Evolutionary conservation across 176 grass and related monocot species (phyloP), one percentile per base, ranked within the genome.

Genomic region (Cenchrus purpureus): DNA sequence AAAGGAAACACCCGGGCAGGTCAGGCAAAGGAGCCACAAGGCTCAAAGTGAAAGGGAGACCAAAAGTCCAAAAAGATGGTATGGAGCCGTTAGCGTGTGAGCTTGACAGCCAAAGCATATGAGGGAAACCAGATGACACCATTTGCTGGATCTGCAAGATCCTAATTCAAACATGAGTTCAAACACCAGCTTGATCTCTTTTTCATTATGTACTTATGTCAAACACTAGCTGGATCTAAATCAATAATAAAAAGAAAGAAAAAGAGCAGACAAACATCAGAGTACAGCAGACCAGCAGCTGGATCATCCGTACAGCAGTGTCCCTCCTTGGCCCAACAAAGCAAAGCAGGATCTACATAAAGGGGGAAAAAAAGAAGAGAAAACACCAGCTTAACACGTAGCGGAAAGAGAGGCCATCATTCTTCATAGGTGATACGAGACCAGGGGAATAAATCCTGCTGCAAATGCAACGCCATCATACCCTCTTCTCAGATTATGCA

Each of bases 271-370:
- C n/a, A 60, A 48, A 5, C 86, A 69, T 32, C 29, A 67, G 9
- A 16, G 45, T 32, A 69, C 57, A 57, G 34, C 25, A 25, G 25
- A 25, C 25, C 25, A 25, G 25, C 22, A 61, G 52, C 82, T 69
- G 87, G 75, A 74, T 68, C 62, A 17, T n/a, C 82, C 64, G 71
- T 71, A 86, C 71, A 53, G 0, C 12, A 25, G 6, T 83, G 89
- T 79, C 80, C 51, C 29, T 29, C 20, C 56, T 83, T 79, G 50
- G 9, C 52, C 63, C 13, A 29, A 48, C 80, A 82, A 63, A 84
- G 31, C 68, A 82, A 72, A 49, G 32, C 44, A 76, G 6, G 17
- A 53, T 68, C 10, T 44, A 59, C 17, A 22, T 14, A 72, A 17
- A 9, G 9, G 2, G 11, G 20, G 20, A 58, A 0, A 4, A 7